Evolutionary conservation across 176 grass and related monocot genomes (phyloP).

Genomic region (Avena sativa): DNA sequence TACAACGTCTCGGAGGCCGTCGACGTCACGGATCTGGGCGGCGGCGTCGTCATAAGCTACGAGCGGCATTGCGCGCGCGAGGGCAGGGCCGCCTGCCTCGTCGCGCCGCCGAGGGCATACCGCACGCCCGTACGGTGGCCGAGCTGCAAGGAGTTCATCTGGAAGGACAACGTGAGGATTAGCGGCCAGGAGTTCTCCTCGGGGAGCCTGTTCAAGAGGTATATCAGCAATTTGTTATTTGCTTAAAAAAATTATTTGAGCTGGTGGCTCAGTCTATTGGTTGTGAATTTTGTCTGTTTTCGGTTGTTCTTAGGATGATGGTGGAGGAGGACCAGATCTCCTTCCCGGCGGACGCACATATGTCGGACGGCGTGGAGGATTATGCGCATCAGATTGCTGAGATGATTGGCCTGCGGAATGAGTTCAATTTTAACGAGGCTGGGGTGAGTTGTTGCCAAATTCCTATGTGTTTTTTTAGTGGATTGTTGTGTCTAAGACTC

Average conservation of each 20-base stretch:
- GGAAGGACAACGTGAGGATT: conserved; percentile 99
- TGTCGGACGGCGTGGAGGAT: conserved; percentile 95
- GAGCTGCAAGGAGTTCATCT: conserved; percentile 91
- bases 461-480: conserved; percentile 1
- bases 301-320: conserved; percentile 87
- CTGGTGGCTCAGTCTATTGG: not conserved
- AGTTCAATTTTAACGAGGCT: conserved; percentile 94
- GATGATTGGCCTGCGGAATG: conserved; percentile 95
- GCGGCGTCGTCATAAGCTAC: conserved; percentile 61
- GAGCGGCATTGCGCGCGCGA: conserved; percentile 72
- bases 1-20: conserved; percentile 83
- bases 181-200: conserved; percentile 96
- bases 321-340: conserved; percentile 99
- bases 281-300: conserved; percentile 35
- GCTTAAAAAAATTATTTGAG: no score
- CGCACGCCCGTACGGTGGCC: conserved; percentile 91
- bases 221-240: not conserved
- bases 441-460: conserved; percentile 64
- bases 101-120: conserved; percentile 79
- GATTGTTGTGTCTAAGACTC: not conserved
- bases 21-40: conserved; percentile 73
- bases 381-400: conserved; percentile 96
- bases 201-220: conserved; percentile 97
- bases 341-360: conserved; percentile 79
- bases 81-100: conserved; percentile 59